Evolutionary conservation across 768 basidiomycete species (phyloP).

Genomic region (Cystofilobasidium capitatum): DNA sequence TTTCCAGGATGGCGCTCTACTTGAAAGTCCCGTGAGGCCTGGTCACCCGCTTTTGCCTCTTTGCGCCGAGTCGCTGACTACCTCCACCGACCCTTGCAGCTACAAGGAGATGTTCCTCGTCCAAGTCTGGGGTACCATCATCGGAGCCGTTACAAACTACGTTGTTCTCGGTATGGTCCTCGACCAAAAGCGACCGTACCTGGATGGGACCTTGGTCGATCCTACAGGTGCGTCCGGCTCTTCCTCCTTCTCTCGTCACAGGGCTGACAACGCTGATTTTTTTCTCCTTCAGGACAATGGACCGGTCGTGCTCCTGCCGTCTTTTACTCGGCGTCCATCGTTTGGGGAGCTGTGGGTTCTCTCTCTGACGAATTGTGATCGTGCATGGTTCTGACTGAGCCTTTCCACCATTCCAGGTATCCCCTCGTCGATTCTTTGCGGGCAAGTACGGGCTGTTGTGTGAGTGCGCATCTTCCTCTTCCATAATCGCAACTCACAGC

Average conservation of each 20-base stretch:
- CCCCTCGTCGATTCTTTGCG: constrained; percentile 38
- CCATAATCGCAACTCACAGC: no score
- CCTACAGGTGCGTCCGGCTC: background rate
- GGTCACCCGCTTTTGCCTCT: background rate
- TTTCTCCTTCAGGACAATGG: constrained; percentile 35
- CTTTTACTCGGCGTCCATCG: constrained; percentile 38
- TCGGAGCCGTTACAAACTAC: constrained; percentile 39
- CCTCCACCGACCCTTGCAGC: background rate
- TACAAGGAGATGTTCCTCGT: constrained; percentile 38
- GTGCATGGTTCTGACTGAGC: background rate
- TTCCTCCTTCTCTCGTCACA: background rate
- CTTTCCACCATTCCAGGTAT: constrained; percentile 34
- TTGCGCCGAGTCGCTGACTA: background rate
- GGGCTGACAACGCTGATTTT: background rate
- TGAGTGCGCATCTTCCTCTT: constrained; percentile 6
- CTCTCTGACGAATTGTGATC: background rate
- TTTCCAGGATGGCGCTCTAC: constrained; percentile 30
- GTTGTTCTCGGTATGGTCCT: constrained; percentile 37
- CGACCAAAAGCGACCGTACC: constrained; percentile 34
- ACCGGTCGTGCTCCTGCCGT: constrained; percentile 37
- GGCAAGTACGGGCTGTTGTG: constrained; percentile 34
- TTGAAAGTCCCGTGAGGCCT: constrained; percentile 13
- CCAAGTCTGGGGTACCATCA: constrained; percentile 36
- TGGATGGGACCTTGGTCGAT: constrained; percentile 33
- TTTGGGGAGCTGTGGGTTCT: constrained; percentile 11